phyloP scores from a whole-genome alignment of 192 early-diverging fungal genomes.

The Podila clonocystis region DNA sequence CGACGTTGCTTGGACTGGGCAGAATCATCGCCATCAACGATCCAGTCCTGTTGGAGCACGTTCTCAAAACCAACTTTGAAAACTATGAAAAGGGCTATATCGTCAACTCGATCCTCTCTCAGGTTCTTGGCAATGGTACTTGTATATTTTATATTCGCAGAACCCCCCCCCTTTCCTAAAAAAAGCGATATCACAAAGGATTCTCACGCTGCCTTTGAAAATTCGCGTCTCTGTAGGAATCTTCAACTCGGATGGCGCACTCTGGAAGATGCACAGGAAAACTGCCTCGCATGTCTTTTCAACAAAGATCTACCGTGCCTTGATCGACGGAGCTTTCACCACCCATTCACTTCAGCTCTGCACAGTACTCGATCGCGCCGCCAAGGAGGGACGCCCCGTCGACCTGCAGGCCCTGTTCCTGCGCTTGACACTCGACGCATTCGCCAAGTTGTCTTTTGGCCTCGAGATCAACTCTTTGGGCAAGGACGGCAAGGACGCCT shows the following conservation, averaged over 20 bases:
- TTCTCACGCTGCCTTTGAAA: neutral
- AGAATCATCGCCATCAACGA: conserved; percentile 44
- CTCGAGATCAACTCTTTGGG: conserved; percentile 54
- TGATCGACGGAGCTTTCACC: conserved; percentile 40
- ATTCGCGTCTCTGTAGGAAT: conserved; percentile 16
- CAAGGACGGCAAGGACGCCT: conserved; percentile 46
- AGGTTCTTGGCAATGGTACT: conserved; percentile 51
- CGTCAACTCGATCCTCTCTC: conserved; percentile 18
- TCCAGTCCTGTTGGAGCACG: conserved; percentile 37
- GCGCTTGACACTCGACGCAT: conserved; percentile 57
- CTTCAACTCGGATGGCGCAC: conserved; percentile 44
- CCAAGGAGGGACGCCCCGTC: conserved; percentile 19
- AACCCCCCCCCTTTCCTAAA: neutral
- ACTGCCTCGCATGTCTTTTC: conserved; percentile 48
- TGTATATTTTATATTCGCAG: neutral
- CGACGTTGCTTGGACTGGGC: conserved; percentile 40
- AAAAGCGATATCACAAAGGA: neutral
- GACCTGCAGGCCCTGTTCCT: conserved; percentile 58
- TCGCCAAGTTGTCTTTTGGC: conserved; percentile 57
- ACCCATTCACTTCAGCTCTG: conserved; percentile 27
- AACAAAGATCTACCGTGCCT: conserved; percentile 43
- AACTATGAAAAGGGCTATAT: conserved; percentile 47
- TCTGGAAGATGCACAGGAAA: conserved; percentile 48
- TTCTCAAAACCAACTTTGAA: conserved; percentile 53
- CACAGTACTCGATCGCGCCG: conserved; percentile 25